These are phyloP conservation scores for Phytophthora hibernalis DNA, from an alignment of 352 stramenopile genomes.

Conservation along the genomic window DNA sequence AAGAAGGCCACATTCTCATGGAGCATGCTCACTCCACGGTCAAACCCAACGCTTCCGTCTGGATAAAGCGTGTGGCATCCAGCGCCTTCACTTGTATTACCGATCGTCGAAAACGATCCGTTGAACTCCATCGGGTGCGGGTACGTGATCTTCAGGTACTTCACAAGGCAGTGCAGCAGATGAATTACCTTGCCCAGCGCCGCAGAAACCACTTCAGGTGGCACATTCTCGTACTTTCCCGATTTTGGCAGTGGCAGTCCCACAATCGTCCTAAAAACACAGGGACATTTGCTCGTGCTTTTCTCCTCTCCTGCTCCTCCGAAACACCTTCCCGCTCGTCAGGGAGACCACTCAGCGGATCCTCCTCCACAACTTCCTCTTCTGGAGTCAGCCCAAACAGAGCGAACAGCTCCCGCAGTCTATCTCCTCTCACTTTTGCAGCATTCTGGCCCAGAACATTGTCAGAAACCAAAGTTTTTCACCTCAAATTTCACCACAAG, in stretches of 20 bases:
- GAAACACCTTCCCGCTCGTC: slow-evolving; percentile 29
- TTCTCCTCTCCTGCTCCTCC: slow-evolving; percentile 23
- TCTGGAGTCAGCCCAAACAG: slow-evolving; percentile 56
- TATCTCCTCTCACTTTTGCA: slow-evolving; percentile 65
- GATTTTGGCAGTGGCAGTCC: slow-evolving; percentile 76
- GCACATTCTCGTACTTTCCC: slow-evolving; percentile 73
- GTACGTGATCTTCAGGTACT: slow-evolving; percentile 78
- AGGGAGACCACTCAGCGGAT: slow-evolving; percentile 33
- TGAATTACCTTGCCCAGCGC: slow-evolving; percentile 82
- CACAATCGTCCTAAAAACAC: slow-evolving; percentile 69
- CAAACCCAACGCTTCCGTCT: slow-evolving; percentile 79
- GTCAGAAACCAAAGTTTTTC: neutral
- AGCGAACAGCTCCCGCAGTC: slow-evolving; percentile 74
- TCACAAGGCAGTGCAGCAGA: slow-evolving; percentile 68
- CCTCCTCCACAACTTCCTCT: slow-evolving; percentile 19
- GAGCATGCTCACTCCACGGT: slow-evolving; percentile 76
- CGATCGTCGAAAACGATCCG: slow-evolving; percentile 89
- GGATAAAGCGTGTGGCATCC: slow-evolving; percentile 88
- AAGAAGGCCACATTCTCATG: slow-evolving; percentile 80
- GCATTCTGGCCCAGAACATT: slow-evolving; percentile 52
- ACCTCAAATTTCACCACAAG: neutral
- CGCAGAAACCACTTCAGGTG: slow-evolving; percentile 75
- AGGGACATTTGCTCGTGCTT: slow-evolving; percentile 15
- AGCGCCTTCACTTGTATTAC: slow-evolving; percentile 76
- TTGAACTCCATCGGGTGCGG: slow-evolving; percentile 88